Percentiles rank a stretch among this genome's conserved stretches.
These are phyloP conservation scores for Exsudoporus frostii DNA, from an alignment of 768 basidiomycete species.

Conservation along the genomic window DNA sequence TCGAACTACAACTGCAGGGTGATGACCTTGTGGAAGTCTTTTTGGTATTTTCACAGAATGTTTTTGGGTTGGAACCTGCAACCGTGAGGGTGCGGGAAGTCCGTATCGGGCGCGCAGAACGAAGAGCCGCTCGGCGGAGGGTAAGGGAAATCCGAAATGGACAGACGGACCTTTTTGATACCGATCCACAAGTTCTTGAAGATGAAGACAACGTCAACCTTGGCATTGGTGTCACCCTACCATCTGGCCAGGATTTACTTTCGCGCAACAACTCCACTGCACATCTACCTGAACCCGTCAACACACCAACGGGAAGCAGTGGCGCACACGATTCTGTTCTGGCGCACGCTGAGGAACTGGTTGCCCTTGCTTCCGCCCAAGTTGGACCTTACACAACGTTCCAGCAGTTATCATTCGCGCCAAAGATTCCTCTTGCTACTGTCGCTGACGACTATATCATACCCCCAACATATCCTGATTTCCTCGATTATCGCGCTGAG, in stretches of 20 bases:
- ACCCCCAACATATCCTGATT: conserved; percentile 82
- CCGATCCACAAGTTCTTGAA: conserved; percentile 40
- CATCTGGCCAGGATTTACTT: conserved; percentile 38
- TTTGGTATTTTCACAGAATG: conserved; percentile 86
- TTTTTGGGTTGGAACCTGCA: conserved; percentile 89
- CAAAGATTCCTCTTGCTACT: conserved; percentile 81
- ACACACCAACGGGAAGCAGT: conserved; percentile 30
- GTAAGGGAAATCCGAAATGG: conserved; percentile 61
- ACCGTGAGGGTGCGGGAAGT: conserved; percentile 95
- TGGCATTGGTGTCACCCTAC: conserved; percentile 57
- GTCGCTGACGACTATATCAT: conserved; percentile 91
- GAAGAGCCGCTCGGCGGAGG: conserved; percentile 78
- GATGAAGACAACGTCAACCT: conserved; percentile 63
- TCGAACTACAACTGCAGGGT: conserved; percentile 86
- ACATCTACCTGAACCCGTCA: conserved; percentile 24
- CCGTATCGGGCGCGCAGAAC: conserved; percentile 83
- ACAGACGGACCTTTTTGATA: conserved; percentile 44
- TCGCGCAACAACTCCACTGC: conserved; percentile 25
- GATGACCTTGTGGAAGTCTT: conserved; percentile 93
- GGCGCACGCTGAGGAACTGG: conserved; percentile 61
- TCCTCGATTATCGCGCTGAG: conserved; percentile 64
- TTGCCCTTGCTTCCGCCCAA: conserved; percentile 63
- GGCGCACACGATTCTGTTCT: conserved; percentile 33
- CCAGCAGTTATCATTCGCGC: conserved; percentile 84
- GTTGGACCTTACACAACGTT: conserved; percentile 89